Percentiles rank a stretch among this genome's conserved stretches.
phyloP scores from a whole-genome alignment of 2,329 filamentous ascomycete genomes.

The Eutypa lata region DNA sequence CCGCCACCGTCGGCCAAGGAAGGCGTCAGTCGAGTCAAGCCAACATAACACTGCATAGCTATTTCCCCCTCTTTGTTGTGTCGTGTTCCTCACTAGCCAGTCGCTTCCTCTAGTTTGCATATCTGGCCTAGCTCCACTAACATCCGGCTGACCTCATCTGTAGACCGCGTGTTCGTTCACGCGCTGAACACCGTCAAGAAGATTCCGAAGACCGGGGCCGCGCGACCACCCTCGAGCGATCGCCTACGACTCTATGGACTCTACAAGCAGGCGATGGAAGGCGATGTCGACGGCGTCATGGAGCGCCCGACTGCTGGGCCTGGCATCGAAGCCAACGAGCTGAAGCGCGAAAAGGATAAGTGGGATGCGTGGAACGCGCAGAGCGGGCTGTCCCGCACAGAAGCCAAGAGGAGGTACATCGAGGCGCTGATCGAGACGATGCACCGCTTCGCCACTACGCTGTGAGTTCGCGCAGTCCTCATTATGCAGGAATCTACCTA shows the following conservation, averaged over 20 bases:
- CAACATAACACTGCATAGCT: not conserved
- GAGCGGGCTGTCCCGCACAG: constrained; percentile 76
- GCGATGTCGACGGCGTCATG: constrained; percentile 93
- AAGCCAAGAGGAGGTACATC: constrained; percentile 92
- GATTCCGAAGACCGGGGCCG: constrained; percentile 88
- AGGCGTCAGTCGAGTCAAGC: not conserved
- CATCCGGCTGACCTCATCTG: not conserved
- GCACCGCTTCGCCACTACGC: constrained; percentile 90
- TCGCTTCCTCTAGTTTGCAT: not conserved
- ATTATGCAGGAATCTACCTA: constrained; percentile 5
- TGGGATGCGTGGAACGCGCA: constrained; percentile 97
- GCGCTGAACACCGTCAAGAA: constrained; percentile 98
- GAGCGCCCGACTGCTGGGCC: constrained; percentile 63
- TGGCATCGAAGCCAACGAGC: constrained; percentile 48
- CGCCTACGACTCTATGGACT: constrained; percentile 92
- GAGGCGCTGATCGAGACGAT: constrained; percentile 93
- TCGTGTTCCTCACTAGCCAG: not conserved
- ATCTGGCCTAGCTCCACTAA: too few relatives aligned
- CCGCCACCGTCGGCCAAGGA: not conserved
- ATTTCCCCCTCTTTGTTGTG: not conserved
- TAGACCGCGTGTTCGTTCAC: constrained; percentile 98
- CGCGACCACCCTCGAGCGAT: constrained; percentile 80
- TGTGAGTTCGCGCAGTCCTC: constrained; percentile 43
- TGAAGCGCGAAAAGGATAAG: constrained; percentile 61
- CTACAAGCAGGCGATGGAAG: constrained; percentile 99